Evolutionary conservation across 2,329 filamentous ascomycete species (phyloP).

Genomic region (Arthrobotrys sphaeroides): DNA sequence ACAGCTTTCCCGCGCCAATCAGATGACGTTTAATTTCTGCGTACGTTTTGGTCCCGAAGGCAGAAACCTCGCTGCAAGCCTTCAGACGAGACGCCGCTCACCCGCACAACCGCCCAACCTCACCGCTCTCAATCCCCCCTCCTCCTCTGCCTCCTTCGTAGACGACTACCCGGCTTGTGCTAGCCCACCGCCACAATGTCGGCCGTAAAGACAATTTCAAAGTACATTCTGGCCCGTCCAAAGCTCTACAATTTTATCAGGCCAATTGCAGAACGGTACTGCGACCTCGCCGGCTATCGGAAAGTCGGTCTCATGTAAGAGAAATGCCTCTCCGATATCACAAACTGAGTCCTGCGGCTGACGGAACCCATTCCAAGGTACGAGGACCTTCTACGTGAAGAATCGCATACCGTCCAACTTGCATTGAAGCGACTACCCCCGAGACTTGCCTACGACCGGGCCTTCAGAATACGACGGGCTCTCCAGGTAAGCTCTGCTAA

Average conservation of each 20-base stretch:
- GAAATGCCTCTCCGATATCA: background rate
- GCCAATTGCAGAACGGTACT: slow-evolving; percentile 89
- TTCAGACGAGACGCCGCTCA: slow-evolving; percentile 17
- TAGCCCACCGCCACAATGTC: slow-evolving; percentile 19
- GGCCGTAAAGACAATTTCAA: slow-evolving; percentile 63
- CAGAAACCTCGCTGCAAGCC: slow-evolving; percentile 5
- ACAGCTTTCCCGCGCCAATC: slow-evolving; percentile 17
- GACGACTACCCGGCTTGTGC: slow-evolving; percentile 1
- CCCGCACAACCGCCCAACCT: background rate
- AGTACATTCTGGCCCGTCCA: slow-evolving; percentile 81
- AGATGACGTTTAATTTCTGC: slow-evolving; percentile 37
- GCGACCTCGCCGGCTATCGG: slow-evolving; percentile 88
- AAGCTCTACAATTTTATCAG: slow-evolving; percentile 82
- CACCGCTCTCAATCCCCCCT: background rate
- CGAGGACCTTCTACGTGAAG: slow-evolving; percentile 95
- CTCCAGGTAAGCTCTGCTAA: slow-evolving; percentile 74
- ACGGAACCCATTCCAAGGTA: slow-evolving; percentile 67
- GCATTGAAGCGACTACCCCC: slow-evolving; percentile 89
- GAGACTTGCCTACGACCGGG: slow-evolving; percentile 93
- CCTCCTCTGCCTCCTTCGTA: background rate
- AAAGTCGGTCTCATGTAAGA: slow-evolving; percentile 87
- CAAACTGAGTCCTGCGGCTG: background rate
- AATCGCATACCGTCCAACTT: slow-evolving; percentile 83
- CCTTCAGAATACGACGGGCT: slow-evolving; percentile 95
- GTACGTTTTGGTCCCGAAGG: slow-evolving; percentile 30